Evolutionary conservation across 2,329 filamentous ascomycete genomes (phyloP).

Genomic region (Chrysoporthe cubensis): DNA sequence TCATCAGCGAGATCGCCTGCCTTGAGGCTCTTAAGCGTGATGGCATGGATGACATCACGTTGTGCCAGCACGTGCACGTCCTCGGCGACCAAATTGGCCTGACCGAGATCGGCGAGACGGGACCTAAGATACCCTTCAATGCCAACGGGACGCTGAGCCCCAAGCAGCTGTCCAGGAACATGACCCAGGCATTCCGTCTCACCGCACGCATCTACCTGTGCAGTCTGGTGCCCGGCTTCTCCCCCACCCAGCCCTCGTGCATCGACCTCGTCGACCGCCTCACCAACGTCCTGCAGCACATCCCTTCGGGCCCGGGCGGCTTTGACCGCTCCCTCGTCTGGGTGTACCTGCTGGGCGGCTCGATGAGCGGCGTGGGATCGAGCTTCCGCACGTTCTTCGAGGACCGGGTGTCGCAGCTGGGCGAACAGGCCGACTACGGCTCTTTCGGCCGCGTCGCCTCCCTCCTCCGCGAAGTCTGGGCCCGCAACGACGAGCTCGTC

Average conservation of each 20-base stretch:
- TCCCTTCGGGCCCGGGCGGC: slow-evolving; percentile 79
- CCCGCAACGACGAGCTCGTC: slow-evolving; percentile 64
- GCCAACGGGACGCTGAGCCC: slow-evolving; percentile 77
- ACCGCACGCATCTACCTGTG: slow-evolving; percentile 97
- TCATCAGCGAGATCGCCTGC: slow-evolving; percentile 96
- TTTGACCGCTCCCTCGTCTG: slow-evolving; percentile 92
- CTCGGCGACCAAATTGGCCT: slow-evolving; percentile 84
- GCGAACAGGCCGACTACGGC: slow-evolving; percentile 77
- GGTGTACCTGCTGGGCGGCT: slow-evolving; percentile 88
- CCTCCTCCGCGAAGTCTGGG: slow-evolving; percentile 84
- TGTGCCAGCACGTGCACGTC: slow-evolving; percentile 88
- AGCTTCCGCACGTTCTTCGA: slow-evolving; percentile 78
- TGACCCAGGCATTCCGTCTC: slow-evolving; percentile 87
- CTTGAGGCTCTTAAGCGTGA: slow-evolving; percentile 85
- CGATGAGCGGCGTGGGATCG: slow-evolving; percentile 73
- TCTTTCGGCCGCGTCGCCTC: slow-evolving; percentile 83
- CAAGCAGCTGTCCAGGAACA: slow-evolving; percentile 83
- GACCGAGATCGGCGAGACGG: slow-evolving; percentile 69
- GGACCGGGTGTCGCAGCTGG: slow-evolving; percentile 74
- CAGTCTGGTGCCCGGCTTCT: slow-evolving; percentile 88
- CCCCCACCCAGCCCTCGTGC: slow-evolving; percentile 73
- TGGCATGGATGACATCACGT: slow-evolving; percentile 81
- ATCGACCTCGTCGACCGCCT: slow-evolving; percentile 79
- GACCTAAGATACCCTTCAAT: slow-evolving; percentile 64
- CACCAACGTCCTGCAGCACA: slow-evolving; percentile 74